Evolutionary conservation across 495 filamentous ascomycete species (phyloP), one percentile per base, ranked within the genome.

Genomic region (Penicillium taxi): DNA sequence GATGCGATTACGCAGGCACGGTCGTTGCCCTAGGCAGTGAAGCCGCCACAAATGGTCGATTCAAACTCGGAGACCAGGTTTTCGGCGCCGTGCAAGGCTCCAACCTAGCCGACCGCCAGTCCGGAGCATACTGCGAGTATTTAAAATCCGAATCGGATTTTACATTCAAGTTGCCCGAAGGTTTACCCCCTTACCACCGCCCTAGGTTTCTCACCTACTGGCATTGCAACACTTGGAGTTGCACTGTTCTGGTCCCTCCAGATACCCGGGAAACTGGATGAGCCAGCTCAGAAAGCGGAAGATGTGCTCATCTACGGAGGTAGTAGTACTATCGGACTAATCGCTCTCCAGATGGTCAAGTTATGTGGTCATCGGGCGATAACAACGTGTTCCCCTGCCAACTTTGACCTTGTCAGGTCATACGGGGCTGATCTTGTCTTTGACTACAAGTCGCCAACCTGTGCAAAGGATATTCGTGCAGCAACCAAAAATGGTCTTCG

Each of bases 341-440:
- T 65, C 2, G 67, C 66, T 0, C 59, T 70, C 12, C 70, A 74
- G 24, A 45, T 72, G 21, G 38, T 64, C 2, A 54, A 54, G 26
- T 47, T 64, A 57, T 67, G 61, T 16, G 70, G 72, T 6, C 55
- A 61, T 16, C 48, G 56, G 3, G 61, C 69, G 8, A 64, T 80
- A 26, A 56, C 69, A 5, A 77, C 74, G 0, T 76, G 75, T 41
- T 79, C 75, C 0, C 66, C 69, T 0, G 51, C 48, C 8, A 81
- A 81, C 52, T 73, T 75, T 35, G 60, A 67, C 3, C 52, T 80
- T 4, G 67, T 72, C n/a, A 53, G 58, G 18, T 50, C 38, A 2
- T 66, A 66, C 15, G 78, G 78, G 4, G 77, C 75, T 0, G 59
- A 61, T 23, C 43, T 53, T 7, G 66, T 69, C 0, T 80, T 75